Evolutionary conservation across 305 asterid genomes (phyloP), one percentile per base, ranked within the genome.

Genomic region (Coffea humblotiana): DNA sequence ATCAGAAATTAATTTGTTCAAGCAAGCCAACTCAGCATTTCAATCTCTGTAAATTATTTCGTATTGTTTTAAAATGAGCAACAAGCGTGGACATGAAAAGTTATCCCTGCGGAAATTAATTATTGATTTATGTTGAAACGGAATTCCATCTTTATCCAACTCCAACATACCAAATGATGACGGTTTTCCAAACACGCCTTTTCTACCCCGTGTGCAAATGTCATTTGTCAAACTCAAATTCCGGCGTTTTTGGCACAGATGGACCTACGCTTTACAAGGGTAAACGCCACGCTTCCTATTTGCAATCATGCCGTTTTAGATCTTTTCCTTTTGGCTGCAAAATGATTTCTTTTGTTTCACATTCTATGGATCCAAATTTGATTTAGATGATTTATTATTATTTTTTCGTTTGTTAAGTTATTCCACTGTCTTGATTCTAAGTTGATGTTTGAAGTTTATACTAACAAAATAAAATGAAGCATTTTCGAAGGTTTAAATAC

Each of bases 261-360:
- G 45, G 51, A 13, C 74, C 65, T 32, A 64, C 71, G 80, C 37
- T 18, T 76, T 77, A 23, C 10, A 21, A 51, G 54, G 21, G 72
- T 52, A 77, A 77, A 12, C 16, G 61, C 14, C 66, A 77, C 75
- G 75, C 80, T 32, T 67, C 68, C 68, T 35, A 37, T 12, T 51
- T 52, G 75, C 67, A 77, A 77, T 77, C 67, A 77, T 77, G 54
- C 8, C 54, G 19, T 37, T 77, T 51, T 1, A 37, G 43, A 37
- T 66, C 67, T 32, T 65, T 52, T 37, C 7, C 40, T 3, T 15
- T 40, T 43, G 27, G 8, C 8, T 10, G 67, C 32, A 32, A 0
- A 13, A 23, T 60, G 8, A 60, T 25, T 63, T 64, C 7, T 64
- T 64, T 65, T 65, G 19, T 65, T 65, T 65, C 71, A 15, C 45